These are phyloP conservation scores for Mortierella sp. DNA, from an alignment of 371 early-diverging fungal species.

Conservation along the genomic window DNA sequence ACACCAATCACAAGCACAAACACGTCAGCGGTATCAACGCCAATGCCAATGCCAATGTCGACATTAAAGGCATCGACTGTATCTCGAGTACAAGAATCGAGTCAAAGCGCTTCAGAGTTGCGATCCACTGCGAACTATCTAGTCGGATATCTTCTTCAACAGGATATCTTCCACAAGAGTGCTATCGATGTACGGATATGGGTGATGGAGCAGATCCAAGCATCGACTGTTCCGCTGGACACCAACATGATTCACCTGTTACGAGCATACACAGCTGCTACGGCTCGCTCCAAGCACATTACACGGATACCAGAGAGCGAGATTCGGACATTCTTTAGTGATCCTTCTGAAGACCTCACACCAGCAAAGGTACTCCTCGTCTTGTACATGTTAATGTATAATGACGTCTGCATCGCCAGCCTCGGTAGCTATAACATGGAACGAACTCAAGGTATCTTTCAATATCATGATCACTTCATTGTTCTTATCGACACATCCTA, in stretches of 20 bases:
- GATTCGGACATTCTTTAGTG: constrained; percentile 27
- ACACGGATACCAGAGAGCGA: constrained; percentile 44
- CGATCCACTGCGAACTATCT: constrained; percentile 42
- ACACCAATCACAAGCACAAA: background rate
- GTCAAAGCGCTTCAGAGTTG: constrained; percentile 14
- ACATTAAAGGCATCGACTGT: background rate
- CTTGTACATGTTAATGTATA: constrained; percentile 51
- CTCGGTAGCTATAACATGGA: constrained; percentile 22
- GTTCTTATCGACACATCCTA: too few relatives aligned
- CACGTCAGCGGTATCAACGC: background rate
- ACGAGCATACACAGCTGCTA: constrained; percentile 39
- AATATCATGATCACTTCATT: background rate
- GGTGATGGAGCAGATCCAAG: constrained; percentile 46
- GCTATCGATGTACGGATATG: constrained; percentile 38
- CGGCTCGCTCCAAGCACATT: constrained; percentile 29
- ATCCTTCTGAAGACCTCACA: constrained; percentile 39
- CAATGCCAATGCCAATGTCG: background rate
- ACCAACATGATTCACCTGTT: constrained; percentile 48
- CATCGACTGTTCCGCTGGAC: constrained; percentile 40
- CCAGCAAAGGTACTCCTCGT: constrained; percentile 47
- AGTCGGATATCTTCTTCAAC: constrained; percentile 38
- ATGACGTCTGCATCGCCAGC: constrained; percentile 32
- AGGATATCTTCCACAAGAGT: constrained; percentile 40
- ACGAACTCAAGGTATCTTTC: constrained; percentile 22
- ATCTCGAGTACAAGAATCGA: background rate